A percentile compares a stretch with the other conserved stretches of the same genome.
These are phyloP conservation scores for Raphanus sativus DNA, from an alignment of 345 rosid genomes.

Conservation along the genomic window DNA sequence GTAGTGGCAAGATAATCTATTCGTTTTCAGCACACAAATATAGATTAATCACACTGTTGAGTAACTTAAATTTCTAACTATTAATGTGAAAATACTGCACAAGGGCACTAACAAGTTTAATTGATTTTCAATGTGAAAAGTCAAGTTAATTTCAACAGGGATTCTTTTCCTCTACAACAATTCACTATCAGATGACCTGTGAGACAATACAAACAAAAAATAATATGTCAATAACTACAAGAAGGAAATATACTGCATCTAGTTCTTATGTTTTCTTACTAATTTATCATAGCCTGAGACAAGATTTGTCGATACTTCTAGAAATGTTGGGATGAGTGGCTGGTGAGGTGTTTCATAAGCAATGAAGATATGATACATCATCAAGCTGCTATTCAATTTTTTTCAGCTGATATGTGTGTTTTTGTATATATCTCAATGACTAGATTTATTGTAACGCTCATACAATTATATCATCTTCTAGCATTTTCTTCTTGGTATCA, in stretches of 20 bases:
- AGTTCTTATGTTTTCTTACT: conserved; percentile 9
- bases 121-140: conserved; percentile 4
- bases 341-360: not conserved
- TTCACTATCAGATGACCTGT: conserved; percentile 12
- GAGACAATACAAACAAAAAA: conserved; percentile 1
- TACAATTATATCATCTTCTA: not conserved
- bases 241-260: conserved; percentile 1
- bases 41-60: not conserved
- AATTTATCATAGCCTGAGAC: not conserved
- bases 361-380: not conserved
- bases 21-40: not conserved
- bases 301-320: not conserved
- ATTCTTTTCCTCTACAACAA: not conserved
- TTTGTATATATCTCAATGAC: not conserved
- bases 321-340: not conserved
- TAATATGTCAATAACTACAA: not conserved
- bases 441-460: not conserved
- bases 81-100: not conserved
- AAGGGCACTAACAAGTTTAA: conserved; percentile 12
- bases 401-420: not conserved
- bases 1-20: not conserved
- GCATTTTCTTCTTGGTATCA: not conserved
- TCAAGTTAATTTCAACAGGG: not conserved
- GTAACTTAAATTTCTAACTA: conserved; percentile 1
- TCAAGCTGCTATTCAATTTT: not conserved